phyloP scores from a whole-genome alignment of 495 filamentous ascomycete genomes.

The Arthonia radiata region DNA sequence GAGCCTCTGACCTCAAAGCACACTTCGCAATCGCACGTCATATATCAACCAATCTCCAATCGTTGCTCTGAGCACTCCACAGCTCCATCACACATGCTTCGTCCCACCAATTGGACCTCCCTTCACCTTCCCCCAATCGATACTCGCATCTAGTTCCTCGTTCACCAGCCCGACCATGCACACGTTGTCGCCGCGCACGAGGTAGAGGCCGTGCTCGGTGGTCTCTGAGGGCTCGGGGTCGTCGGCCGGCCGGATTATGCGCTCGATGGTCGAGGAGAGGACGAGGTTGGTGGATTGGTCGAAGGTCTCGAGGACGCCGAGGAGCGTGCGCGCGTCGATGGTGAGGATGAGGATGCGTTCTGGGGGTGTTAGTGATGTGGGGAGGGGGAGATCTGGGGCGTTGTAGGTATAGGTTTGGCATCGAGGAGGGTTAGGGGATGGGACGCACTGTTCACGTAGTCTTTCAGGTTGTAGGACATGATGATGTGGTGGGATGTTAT shows the following conservation, averaged over 20 bases:
- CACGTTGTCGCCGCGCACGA: constrained; percentile 87
- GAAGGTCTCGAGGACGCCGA: constrained; percentile 60
- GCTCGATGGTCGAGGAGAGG: constrained; percentile 59
- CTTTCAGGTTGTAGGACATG: too few species aligned
- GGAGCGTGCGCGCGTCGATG: constrained; percentile 70
- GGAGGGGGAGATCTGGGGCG: too few species aligned
- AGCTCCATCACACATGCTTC: constrained; percentile 44
- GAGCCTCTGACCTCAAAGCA: too few species aligned
- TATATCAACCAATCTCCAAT: too few species aligned
- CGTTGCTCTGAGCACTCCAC: too few species aligned
- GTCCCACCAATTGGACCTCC: constrained; percentile 63
- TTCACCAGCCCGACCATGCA: constrained; percentile 76
- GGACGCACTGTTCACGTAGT: too few species aligned
- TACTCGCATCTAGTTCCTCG: constrained; percentile 61
- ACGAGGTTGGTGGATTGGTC: constrained; percentile 90
- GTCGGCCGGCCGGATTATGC: constrained; percentile 63
- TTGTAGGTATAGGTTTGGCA: too few species aligned
- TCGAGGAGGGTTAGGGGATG: too few species aligned
- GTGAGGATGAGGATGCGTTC: constrained; percentile 84
- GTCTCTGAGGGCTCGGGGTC: constrained; percentile 60
- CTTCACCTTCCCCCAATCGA: constrained; percentile 76
- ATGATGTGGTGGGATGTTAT: too few species aligned
- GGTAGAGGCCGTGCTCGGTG: constrained; percentile 64
- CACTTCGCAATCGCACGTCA: too few species aligned
- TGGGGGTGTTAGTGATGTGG: too few species aligned